Evolutionary conservation across 306 rosid genomes (phyloP), one percentile per base, ranked within the genome.

Genomic region (Cicer cuneatum): DNA sequence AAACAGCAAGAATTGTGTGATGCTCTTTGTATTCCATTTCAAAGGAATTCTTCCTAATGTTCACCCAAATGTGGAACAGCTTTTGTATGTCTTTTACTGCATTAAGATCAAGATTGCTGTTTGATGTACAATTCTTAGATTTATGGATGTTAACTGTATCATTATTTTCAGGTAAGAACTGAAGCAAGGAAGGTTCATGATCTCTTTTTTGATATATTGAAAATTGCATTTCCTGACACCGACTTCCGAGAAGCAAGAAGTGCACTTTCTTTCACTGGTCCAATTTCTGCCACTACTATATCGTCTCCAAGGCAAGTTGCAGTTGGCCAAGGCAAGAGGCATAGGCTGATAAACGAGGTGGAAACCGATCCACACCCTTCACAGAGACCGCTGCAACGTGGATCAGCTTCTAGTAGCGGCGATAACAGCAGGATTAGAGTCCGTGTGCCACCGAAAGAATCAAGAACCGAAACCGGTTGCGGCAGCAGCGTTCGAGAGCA

Each of bases 181-280:
- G 99, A 95, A 83, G 98, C 98, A 35, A 90, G 89, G 84, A 95
- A 95, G 84, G 99, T 95, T 54, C 99, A 95, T 33, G 98, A 95
- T 82, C 92, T 95, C 70, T 95, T 92, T 80, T 95, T 95, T 46
- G 99, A 95, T 77, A 92, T 95, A 78, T 79, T 92, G 89, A 95
- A 90, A 84, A 89, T 87, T 78, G 92, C 97, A 37, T 95, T 95
- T 90, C 96, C 97, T 1, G 98, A 94, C 70, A 85, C 88, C 7
- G 98, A 95, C 78, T 90, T 95, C 51, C 89, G 87, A 63, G 99
- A 89, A 49, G 92, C 88, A 70, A 88, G 93, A 74, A 92, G 75
- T 53, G 92, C 90, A 3, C 87, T 95, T 46, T 76, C 97, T 66
- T 95, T 95, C 84, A 60, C 90, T 6, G 78, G 81, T 77, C 89